Conservation (phyloP, 2,329 filamentous ascomycete genomes). For the Nemania diffusa region DNA sequence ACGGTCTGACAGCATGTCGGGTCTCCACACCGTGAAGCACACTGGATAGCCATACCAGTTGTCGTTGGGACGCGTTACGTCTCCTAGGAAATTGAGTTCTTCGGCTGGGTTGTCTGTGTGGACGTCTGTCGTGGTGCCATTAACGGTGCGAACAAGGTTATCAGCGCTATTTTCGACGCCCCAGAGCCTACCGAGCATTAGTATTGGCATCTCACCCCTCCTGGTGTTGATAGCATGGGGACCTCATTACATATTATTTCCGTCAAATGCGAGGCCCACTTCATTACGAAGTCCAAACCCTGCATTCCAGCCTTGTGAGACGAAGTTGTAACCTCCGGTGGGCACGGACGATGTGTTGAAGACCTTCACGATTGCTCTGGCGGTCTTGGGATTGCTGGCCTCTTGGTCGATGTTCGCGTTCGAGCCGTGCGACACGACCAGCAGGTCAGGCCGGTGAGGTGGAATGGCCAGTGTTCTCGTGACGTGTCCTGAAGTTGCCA, state of each 20-base stretch:
- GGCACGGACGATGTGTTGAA: constrained; percentile 44
- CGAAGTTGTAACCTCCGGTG: constrained; percentile 52
- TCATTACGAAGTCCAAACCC: constrained; percentile 72
- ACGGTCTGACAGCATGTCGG: constrained; percentile 51
- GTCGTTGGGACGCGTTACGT: constrained; percentile 59
- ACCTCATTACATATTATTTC: constrained; percentile 58
- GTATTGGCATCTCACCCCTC: neutral
- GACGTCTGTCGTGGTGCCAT: constrained; percentile 55
- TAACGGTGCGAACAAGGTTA: constrained; percentile 61
- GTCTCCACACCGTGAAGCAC: constrained; percentile 53
- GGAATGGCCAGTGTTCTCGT: constrained; percentile 68
- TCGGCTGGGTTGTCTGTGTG: constrained; percentile 72
- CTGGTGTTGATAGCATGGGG: neutral
- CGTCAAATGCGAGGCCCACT: constrained; percentile 59
- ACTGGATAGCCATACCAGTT: constrained; percentile 71
- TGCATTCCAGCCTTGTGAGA: constrained; percentile 51
- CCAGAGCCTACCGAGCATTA: constrained; percentile 49
- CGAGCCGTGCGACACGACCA: constrained; percentile 68
- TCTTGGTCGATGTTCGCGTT: constrained; percentile 63
- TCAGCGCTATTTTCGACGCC: constrained; percentile 73
- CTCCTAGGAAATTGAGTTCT: constrained; percentile 72
- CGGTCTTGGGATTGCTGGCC: constrained; percentile 57
- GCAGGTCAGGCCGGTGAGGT: constrained; percentile 57
- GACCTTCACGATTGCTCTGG: constrained; percentile 67
- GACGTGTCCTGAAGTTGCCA: constrained; percentile 63